These are phyloP conservation scores for Clarireedia homoeocarpa DNA, from an alignment of 2,329 filamentous ascomycete genomes.

Conservation along the genomic window DNA sequence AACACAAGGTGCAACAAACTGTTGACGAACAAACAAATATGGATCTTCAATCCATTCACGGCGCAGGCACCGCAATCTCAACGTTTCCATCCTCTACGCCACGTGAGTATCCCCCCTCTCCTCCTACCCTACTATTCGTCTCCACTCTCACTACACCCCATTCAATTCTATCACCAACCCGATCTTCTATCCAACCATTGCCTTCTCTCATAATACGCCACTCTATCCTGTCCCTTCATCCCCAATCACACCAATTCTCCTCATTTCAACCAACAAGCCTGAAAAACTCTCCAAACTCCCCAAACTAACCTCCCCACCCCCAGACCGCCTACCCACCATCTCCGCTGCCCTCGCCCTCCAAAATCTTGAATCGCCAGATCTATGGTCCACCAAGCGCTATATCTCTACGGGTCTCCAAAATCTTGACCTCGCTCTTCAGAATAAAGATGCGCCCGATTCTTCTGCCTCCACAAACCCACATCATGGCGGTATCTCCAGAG, in stretches of 20 bases:
- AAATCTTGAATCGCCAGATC: constrained; percentile 38
- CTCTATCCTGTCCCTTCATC: not conserved
- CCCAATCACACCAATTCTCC: not conserved
- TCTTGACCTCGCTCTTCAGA: constrained; percentile 44
- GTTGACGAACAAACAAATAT: constrained; percentile 29
- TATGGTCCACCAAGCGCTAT: constrained; percentile 33
- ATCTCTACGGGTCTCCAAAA: constrained; percentile 48
- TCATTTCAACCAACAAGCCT: not conserved
- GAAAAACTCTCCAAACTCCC: constrained; percentile 4
- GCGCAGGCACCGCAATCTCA: constrained; percentile 43
- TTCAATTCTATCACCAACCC: not conserved
- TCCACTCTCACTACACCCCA: not conserved
- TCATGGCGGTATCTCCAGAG: constrained; percentile 57
- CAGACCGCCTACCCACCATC: constrained; percentile 70
- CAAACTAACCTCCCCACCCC: not conserved
- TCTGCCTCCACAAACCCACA: constrained; percentile 6
- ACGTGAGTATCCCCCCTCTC: constrained; percentile 14
- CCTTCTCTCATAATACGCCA: not conserved
- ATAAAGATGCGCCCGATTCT: constrained; percentile 13
- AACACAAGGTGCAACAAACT: too few species aligned
- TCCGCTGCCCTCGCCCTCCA: constrained; percentile 67
- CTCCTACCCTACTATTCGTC: not conserved
- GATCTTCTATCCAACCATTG: not conserved
- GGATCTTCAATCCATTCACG: constrained; percentile 53
- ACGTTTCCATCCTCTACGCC: constrained; percentile 40